Conservation (phyloP, 2,329 filamentous ascomycete genomes). For the Endoconidiophora polonica region DNA sequence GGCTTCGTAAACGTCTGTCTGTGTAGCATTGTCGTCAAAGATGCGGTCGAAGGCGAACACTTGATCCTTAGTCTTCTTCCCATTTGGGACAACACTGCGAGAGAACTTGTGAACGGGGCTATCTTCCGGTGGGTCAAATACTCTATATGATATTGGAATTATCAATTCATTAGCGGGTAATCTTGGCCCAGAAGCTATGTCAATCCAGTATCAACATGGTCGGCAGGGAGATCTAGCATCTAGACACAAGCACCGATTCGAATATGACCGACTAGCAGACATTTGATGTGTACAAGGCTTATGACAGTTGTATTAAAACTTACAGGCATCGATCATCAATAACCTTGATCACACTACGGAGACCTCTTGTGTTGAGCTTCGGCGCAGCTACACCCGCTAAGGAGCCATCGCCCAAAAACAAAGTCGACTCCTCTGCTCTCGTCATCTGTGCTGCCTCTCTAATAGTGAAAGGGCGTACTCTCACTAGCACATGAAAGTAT, state of each 20-base stretch:
- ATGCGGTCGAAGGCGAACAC: slow-evolving; percentile 94
- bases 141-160: slow-evolving; percentile 31
- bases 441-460: slow-evolving; percentile 85
- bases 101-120: slow-evolving; percentile 80
- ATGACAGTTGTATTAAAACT: slow-evolving; percentile 21
- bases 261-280: not conserved
- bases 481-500: slow-evolving; percentile 30
- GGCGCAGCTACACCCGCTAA: slow-evolving; percentile 74
- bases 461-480: slow-evolving; percentile 61
- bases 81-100: slow-evolving; percentile 60
- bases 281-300: not conserved
- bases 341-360: slow-evolving; percentile 86
- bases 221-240: too few species aligned
- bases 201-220: too few species aligned
- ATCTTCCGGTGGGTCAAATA: slow-evolving; percentile 95
- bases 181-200: too few species aligned
- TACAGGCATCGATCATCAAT: slow-evolving; percentile 93
- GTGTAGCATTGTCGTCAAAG: slow-evolving; percentile 87
- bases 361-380: slow-evolving; percentile 70
- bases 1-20: slow-evolving; percentile 86
- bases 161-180: too few species aligned
- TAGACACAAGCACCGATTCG: too few species aligned
- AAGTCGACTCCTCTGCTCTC: slow-evolving; percentile 61
- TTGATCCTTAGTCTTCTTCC: slow-evolving; percentile 92
- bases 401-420: slow-evolving; percentile 94